Conservation (phyloP, 345 rosid species). For the Bruguiera parviflora region DNA sequence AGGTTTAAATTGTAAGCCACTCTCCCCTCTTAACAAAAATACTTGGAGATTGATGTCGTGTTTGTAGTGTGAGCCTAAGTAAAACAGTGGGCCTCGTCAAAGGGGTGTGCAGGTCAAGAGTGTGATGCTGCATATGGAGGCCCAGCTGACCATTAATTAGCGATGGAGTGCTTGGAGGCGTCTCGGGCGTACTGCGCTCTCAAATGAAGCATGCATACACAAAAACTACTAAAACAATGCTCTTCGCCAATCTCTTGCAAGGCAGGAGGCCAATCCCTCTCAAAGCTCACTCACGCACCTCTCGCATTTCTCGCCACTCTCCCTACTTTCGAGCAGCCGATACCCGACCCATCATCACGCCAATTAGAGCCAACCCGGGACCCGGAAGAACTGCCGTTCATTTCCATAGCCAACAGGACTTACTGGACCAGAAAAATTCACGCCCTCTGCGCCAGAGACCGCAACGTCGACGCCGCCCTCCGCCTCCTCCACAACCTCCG, state of each 20-base stretch:
- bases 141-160: too few relatives aligned
- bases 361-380: background rate
- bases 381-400: background rate
- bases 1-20: too few relatives aligned
- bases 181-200: too few relatives aligned
- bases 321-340: slow-evolving; percentile 3
- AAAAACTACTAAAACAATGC: background rate
- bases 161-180: too few relatives aligned
- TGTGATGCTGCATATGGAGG: too few relatives aligned
- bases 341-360: background rate
- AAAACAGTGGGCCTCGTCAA: too few relatives aligned
- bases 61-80: too few relatives aligned
- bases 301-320: background rate
- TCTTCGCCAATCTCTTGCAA: background rate
- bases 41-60: too few relatives aligned
- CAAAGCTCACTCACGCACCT: slow-evolving; percentile 1
- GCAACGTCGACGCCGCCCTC: slow-evolving; percentile 50
- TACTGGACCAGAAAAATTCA: slow-evolving; percentile 62
- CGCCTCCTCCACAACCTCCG: slow-evolving; percentile 43
- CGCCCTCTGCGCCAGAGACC: slow-evolving; percentile 41
- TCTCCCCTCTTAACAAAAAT: too few relatives aligned
- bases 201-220: too few relatives aligned
- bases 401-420: slow-evolving; percentile 35
- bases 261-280: background rate
- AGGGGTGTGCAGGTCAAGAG: too few relatives aligned